Conservation (phyloP, 345 rosid species). For the Brassica cretica region DNA sequence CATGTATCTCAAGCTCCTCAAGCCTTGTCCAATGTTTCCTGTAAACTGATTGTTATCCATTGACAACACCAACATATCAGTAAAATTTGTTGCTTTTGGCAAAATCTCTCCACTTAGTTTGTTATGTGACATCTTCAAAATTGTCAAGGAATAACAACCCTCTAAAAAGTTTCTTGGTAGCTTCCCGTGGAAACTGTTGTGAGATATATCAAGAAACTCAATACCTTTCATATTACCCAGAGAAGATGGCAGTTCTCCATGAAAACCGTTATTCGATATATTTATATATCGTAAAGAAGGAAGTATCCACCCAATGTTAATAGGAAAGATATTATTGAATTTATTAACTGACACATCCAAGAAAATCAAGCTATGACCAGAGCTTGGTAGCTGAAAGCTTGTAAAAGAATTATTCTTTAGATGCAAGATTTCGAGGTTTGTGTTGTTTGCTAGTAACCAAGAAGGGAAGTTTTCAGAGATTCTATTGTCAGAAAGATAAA, state of each 20-base stretch:
- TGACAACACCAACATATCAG: no score
- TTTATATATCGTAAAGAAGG: not conserved
- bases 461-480: constrained; percentile 14
- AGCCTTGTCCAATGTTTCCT: no score
- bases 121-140: no score
- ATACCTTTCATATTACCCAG: not conserved
- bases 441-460: constrained; percentile 20
- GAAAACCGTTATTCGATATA: not conserved
- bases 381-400: constrained; percentile 4
- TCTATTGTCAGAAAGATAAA: constrained; percentile 23
- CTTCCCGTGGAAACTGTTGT: constrained; percentile 6
- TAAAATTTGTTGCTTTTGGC: no score
- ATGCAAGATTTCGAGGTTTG: not conserved
- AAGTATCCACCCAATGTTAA: constrained; percentile 19
- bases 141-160: not conserved
- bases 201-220: not conserved
- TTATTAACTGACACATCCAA: constrained; percentile 13
- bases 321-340: not conserved
- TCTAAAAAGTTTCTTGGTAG: not conserved
- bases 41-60: no score
- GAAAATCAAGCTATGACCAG: not conserved
- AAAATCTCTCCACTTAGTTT: no score
- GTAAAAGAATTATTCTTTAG: not conserved
- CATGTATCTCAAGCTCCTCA: no score
- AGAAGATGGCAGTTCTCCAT: constrained; percentile 9